Conservation (phyloP, 1,284 basidiomycete species). For the Trametes polyzona region DNA sequence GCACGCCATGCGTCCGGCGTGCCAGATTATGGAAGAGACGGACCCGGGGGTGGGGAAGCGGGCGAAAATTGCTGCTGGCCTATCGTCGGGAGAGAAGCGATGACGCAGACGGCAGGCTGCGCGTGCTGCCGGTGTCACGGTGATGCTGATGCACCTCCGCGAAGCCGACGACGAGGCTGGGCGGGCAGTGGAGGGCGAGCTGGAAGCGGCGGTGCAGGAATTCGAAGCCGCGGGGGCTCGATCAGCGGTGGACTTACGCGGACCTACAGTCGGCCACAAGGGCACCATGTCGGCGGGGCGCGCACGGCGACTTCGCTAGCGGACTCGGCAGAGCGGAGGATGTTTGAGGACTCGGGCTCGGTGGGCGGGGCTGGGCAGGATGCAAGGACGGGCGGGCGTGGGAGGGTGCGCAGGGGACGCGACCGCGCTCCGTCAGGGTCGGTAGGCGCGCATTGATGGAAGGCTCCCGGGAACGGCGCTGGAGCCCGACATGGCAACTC, state of each 20-base stretch:
- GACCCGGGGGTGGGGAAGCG: slow-evolving; percentile 1
- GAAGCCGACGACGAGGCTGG: background rate
- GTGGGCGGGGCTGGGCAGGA: background rate
- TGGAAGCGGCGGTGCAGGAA: slow-evolving; percentile 14
- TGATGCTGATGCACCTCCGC: slow-evolving; percentile 14
- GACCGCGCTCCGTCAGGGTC: slow-evolving; percentile 25
- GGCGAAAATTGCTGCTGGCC: slow-evolving; percentile 13
- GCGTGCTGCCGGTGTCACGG: slow-evolving; percentile 6
- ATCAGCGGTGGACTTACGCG: slow-evolving; percentile 13
- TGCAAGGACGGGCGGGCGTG: background rate
- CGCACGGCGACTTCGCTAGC: background rate
- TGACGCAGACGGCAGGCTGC: slow-evolving; percentile 4
- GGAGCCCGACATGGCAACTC: slow-evolving; percentile 17
- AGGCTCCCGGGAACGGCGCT: slow-evolving; percentile 22
- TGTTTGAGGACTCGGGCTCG: background rate
- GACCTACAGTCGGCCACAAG: slow-evolving; percentile 18
- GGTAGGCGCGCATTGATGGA: slow-evolving; percentile 10
- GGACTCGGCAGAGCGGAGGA: background rate
- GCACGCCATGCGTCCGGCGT: background rate
- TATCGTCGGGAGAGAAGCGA: slow-evolving; percentile 4
- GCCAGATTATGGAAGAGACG: background rate
- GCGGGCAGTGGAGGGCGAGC: too few relatives aligned
- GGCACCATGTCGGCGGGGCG: background rate
- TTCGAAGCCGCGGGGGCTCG: slow-evolving; percentile 7
- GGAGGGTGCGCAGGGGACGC: slow-evolving; percentile 6